Base-by-base conservation (phyloP, 345 rosid genomes). In the Garcia nutans region DNA sequence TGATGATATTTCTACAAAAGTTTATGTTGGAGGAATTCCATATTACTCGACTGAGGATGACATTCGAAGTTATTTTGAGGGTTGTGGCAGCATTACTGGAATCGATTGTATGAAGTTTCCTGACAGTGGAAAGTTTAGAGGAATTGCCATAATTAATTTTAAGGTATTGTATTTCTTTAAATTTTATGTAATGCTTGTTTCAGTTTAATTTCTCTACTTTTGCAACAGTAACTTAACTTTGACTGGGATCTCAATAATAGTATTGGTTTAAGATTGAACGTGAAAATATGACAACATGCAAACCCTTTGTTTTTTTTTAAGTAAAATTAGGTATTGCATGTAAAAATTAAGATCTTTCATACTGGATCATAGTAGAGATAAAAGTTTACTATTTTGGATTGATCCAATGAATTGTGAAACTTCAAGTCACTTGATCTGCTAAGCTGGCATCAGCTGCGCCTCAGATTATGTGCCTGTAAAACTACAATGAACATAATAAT, bases 11-110 rank as follows among this genome's bases (percentile, higher is more conserved):
- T 85, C 93, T 70, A 82, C 78, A 6, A 90, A 88, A 86, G 78
- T 91, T 69, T 93, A 91, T 72, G 96, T 88, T 72, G 99, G 99
- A 8, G 99, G 99, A 60, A 91, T 95, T 82, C 99, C 97, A 23
- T 95, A 91, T 78, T 83, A 90, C 68, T 92, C 89, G 5, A 85
- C 87, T 0, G 98, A 95, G 81, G 96, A 89, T 79, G 99, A 93
- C 76, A 95, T 95, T 77, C 88, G 87, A 55, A 88, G 89, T 76
- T 93, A 78, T 88, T 96, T 96, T 68, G 94, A 86, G 86, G 74
- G 92, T 74, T 91, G 97, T 67, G 99, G 98, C 31, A 86, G 85
- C 73, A 89, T 91, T 75, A 84, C 85, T 10, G 94, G 89, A 74
- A 73, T 95, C 75, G 96, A 91, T 77, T 89, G 93, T 80, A 91